Percentiles rank a stretch among this genome's conserved stretches.
Evolutionary conservation across 257 asterid genomes (phyloP).

Genomic region (Rehmannia glutinosa): DNA sequence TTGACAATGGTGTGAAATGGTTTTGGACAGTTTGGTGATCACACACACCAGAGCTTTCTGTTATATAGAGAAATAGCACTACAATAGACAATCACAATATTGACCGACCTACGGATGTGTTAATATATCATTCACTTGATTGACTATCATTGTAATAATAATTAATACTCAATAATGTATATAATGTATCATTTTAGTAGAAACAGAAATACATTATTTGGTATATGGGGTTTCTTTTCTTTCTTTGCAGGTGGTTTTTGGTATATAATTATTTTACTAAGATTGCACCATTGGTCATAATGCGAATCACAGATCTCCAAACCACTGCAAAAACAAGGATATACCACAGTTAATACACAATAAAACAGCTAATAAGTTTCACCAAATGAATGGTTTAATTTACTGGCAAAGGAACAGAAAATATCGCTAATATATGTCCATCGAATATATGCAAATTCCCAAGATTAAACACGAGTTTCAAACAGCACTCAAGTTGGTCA

Average conservation of each 20-base stretch:
- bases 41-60: neutral
- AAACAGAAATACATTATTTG: too few species aligned
- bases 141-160: too few species aligned
- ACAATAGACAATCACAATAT: too few species aligned
- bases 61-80: too few species aligned
- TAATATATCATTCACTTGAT: too few species aligned
- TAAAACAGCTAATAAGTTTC: neutral
- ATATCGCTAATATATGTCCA: too few species aligned
- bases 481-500: too few species aligned
- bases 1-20: conserved; percentile 14
- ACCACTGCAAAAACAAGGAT: conserved; percentile 55
- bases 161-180: too few species aligned
- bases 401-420: neutral
- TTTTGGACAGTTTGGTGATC: conserved; percentile 25
- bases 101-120: too few species aligned
- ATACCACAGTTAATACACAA: neutral
- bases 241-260: conserved; percentile 57
- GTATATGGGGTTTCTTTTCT: conserved; percentile 71
- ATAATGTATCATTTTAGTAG: too few species aligned
- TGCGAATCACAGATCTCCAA: conserved; percentile 73
- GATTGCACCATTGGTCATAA: conserved; percentile 79
- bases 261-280: conserved; percentile 74
- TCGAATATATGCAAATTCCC: too few species aligned
- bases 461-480: too few species aligned
- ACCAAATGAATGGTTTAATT: neutral